phyloP scores from a whole-genome alignment of 805 yeast species.

The Wickerhamomyces bisporus region DNA sequence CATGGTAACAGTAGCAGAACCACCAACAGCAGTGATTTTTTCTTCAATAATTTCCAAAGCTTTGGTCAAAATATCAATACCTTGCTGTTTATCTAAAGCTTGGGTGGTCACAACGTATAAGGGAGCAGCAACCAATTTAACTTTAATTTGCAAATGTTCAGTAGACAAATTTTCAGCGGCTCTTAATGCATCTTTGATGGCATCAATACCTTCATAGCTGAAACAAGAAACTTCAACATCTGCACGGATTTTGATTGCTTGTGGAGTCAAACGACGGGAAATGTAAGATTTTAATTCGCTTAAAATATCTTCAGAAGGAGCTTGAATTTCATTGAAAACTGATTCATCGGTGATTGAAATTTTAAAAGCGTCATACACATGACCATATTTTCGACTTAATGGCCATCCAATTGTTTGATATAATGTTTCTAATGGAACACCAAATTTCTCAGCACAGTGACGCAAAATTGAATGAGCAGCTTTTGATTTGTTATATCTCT shows the following conservation, averaged over 20 bases:
- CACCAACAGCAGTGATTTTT: conserved; percentile 69
- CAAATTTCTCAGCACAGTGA: conserved; percentile 97
- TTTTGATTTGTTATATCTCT: conserved; percentile 92
- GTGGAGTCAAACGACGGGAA: conserved; percentile 92
- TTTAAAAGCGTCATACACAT: conserved; percentile 96
- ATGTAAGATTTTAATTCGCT: conserved; percentile 85
- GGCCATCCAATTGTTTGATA: conserved; percentile 97
- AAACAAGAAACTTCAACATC: conserved; percentile 97
- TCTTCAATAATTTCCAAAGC: conserved; percentile 76
- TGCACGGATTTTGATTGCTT: conserved; percentile 97
- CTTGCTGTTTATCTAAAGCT: conserved; percentile 86
- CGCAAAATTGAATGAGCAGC: conserved; percentile 97
- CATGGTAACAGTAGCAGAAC: conserved; percentile 90
- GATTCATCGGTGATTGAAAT: conserved; percentile 85
- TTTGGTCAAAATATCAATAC: conserved; percentile 69
- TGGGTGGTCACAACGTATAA: conserved; percentile 89
- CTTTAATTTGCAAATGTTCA: conserved; percentile 84
- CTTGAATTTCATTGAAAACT: conserved; percentile 73
- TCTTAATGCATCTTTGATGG: conserved; percentile 82
- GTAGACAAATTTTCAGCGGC: conserved; percentile 83
- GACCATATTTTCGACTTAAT: conserved; percentile 89
- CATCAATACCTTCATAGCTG: conserved; percentile 96
- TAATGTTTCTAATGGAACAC: conserved; percentile 76
- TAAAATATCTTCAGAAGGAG: conserved; percentile 70
- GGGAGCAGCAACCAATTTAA: conserved; percentile 96